Evolutionary conservation across 805 yeast genomes (phyloP), one percentile per base, ranked within the genome.

Genomic region (Saccharomycopsis sp.): DNA sequence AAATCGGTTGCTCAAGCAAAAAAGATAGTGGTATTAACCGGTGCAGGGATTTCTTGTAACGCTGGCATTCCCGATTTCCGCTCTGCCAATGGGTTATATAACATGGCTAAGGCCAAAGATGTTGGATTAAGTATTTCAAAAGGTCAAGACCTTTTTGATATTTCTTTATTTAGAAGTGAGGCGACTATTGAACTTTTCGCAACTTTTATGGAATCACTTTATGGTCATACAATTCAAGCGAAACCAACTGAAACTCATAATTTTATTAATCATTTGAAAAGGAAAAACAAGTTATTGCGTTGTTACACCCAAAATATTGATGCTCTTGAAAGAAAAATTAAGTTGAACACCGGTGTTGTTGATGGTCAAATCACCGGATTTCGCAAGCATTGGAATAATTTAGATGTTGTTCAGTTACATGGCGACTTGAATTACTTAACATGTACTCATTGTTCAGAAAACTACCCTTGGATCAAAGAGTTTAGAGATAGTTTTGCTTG

Each of bases 11-110:
- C 46, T 26, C 50, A 54, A 34, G 54, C 65, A 4, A 53, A 69
- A 40, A 75, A 70, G 51, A 62, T 78, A n/a, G 67, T 81, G 17
- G 68, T 83, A 3, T 64, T 88, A 40, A 87, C 96, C 0, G 97
- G 98, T 5, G 98, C 98, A 2, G 98, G 98, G 1, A 86, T 89
- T 44, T 85, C 96, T 13, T 86, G 96, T 56, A 85, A 83, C 55
- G 96, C 97, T 1, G 97, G 98, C 0, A 92, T 89, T 35, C 98
- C 98, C 28, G 97, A 89, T 56, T 88, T 88, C 57, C 69, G 97
- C 41, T 82, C 94, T 3, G 64, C 77, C 8, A 74, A 80, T 49
- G 97, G 97, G 2, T 67, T 88, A 8, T 88, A 89, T 61, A 76
- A 80, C 45, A 56, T 76, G 57, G n/a, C n/a, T n/a, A n/a, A n/a